These are phyloP conservation scores for Kwoniella sp. DNA, from an alignment of 768 basidiomycete species.

Conservation along the genomic window DNA sequence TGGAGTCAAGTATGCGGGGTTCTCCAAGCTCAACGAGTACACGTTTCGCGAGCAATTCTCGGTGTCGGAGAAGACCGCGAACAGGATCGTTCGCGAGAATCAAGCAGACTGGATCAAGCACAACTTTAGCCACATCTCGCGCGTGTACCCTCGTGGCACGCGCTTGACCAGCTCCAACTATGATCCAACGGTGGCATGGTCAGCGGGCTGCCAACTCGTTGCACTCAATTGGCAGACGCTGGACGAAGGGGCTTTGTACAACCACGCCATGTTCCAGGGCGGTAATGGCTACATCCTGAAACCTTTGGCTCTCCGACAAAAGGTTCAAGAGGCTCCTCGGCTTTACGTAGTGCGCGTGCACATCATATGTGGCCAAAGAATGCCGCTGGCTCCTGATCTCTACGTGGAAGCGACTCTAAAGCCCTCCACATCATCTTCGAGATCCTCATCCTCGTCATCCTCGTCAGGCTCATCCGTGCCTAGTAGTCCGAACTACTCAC, in stretches of 20 bases:
- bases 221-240: conserved; percentile 98
- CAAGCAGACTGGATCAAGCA: conserved; percentile 68
- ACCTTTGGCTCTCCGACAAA: conserved; percentile 67
- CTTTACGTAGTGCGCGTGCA: conserved; percentile 52
- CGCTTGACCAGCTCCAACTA: conserved; percentile 81
- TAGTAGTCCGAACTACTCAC: conserved; percentile 18
- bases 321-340: conserved; percentile 59
- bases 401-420: conserved; percentile 71
- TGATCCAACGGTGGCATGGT: conserved; percentile 84
- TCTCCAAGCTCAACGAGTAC: conserved; percentile 81
- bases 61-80: conserved; percentile 75
- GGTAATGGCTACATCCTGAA: conserved; percentile 85
- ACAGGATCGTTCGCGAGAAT: conserved; percentile 64
- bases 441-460: conserved; percentile 3
- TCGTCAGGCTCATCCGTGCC: conserved; percentile 5
- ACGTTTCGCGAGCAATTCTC: conserved; percentile 87
- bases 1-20: conserved; percentile 87
- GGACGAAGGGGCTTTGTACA: conserved; percentile 63
- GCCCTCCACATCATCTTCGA: conserved; percentile 1
- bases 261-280: conserved; percentile 96
- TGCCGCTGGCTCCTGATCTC: conserved; percentile 66
- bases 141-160: conserved; percentile 80
- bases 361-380: conserved; percentile 84
- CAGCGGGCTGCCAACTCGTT: conserved; percentile 78
- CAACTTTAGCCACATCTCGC: conserved; percentile 71